Evolutionary conservation across 208 protist species (phyloP).

Genomic region (Naegleria gruberi): DNA sequence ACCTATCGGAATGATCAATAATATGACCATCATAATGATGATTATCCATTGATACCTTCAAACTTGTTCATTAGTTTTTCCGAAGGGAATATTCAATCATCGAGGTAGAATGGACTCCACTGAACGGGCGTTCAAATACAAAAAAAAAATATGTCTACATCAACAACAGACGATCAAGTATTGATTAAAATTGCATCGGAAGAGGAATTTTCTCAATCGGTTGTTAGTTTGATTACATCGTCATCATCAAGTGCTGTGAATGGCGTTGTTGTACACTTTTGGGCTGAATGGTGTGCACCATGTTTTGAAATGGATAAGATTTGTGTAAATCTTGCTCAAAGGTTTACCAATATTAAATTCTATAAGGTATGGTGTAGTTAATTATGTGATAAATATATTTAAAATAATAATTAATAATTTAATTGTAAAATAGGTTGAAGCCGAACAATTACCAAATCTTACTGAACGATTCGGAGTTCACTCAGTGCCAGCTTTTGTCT

Average conservation of each 20-base stretch:
- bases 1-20: too few relatives aligned
- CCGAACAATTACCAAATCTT: conserved; percentile 34
- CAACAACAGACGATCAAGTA: background rate
- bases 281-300: conserved; percentile 38
- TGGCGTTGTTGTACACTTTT: conserved; percentile 28
- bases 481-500: conserved; percentile 37
- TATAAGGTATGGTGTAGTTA: background rate
- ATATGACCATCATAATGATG: too few relatives aligned
- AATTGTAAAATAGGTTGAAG: conserved; percentile 27
- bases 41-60: too few relatives aligned
- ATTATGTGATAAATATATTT: background rate
- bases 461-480: conserved; percentile 33
- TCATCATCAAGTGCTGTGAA: background rate
- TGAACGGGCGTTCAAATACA: background rate
- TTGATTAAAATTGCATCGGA: background rate
- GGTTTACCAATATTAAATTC: conserved; percentile 24
- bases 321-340: conserved; percentile 24
- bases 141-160: background rate
- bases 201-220: background rate
- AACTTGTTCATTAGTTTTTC: too few relatives aligned
- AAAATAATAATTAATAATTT: background rate
- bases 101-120: too few relatives aligned
- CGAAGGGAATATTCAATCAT: too few relatives aligned
- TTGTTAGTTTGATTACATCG: background rate
- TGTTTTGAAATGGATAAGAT: conserved; percentile 30